These are phyloP conservation scores for Inosperma sp. DNA, from an alignment of 768 basidiomycete species.

Conservation along the genomic window DNA sequence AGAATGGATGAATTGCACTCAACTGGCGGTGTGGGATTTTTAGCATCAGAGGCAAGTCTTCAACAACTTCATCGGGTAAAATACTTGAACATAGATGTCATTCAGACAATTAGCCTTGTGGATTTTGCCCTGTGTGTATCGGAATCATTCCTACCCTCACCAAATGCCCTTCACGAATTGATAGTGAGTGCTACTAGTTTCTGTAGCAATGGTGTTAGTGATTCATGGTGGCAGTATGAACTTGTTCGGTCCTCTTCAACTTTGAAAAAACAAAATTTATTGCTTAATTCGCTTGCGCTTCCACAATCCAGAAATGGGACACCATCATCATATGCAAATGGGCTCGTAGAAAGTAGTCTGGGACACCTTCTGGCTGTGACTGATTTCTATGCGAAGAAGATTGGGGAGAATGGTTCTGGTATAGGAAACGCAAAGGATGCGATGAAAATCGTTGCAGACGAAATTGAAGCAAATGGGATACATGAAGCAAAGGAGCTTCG, in stretches of 20 bases:
- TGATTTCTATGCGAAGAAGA: constrained; percentile 53
- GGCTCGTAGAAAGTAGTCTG: constrained; percentile 38
- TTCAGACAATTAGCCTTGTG: constrained; percentile 49
- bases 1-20: constrained; percentile 50
- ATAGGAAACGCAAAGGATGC: constrained; percentile 48
- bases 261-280: constrained; percentile 43
- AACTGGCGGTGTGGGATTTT: constrained; percentile 47
- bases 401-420: constrained; percentile 35
- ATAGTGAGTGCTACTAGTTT: constrained; percentile 42
- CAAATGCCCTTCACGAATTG: constrained; percentile 53
- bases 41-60: constrained; percentile 49
- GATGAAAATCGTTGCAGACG: constrained; percentile 51
- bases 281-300: constrained; percentile 40
- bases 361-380: constrained; percentile 38
- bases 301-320: constrained; percentile 23
- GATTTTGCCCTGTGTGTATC: constrained; percentile 47
- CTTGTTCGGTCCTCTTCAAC: constrained; percentile 51
- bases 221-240: constrained; percentile 47
- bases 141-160: constrained; percentile 52
- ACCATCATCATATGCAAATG: constrained; percentile 27
- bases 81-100: not conserved
- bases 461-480: constrained; percentile 61
- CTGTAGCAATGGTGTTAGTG: not conserved
- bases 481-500: constrained; percentile 30
- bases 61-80: not conserved